Conservation (phyloP, 2,329 filamentous ascomycete genomes). For the Leptographium flavum region DNA sequence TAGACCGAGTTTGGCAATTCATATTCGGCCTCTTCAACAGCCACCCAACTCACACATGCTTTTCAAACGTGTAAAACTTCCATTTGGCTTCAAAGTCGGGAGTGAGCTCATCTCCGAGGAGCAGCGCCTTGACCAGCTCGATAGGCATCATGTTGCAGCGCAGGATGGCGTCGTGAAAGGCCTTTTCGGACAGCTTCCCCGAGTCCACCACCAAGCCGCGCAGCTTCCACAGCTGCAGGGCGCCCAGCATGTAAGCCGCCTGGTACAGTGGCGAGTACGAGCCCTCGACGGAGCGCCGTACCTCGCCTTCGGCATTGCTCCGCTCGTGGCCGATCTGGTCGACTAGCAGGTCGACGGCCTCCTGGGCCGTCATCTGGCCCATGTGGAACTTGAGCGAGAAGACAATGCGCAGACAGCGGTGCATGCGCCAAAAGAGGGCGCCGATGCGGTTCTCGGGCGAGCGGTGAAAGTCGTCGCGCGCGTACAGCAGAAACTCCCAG, state of each 20-base stretch:
- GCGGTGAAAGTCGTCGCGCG: slow-evolving; percentile 33
- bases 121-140: slow-evolving; percentile 35
- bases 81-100: slow-evolving; percentile 31
- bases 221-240: slow-evolving; percentile 38
- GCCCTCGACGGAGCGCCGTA: slow-evolving; percentile 39
- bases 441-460: slow-evolving; percentile 38
- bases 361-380: slow-evolving; percentile 33
- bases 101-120: slow-evolving; percentile 25
- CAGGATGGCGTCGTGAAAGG: slow-evolving; percentile 40
- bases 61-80: slow-evolving; percentile 23
- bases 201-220: slow-evolving; percentile 30
- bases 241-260: slow-evolving; percentile 44
- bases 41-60: too few relatives aligned
- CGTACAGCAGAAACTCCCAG: slow-evolving; percentile 46
- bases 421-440: slow-evolving; percentile 48
- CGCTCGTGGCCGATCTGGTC: slow-evolving; percentile 43
- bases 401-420: slow-evolving; percentile 43
- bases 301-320: slow-evolving; percentile 45
- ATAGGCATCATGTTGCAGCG: slow-evolving; percentile 37
- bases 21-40: too few relatives aligned
- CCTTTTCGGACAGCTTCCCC: slow-evolving; percentile 29
- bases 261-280: slow-evolving; percentile 45
- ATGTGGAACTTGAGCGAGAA: slow-evolving; percentile 46
- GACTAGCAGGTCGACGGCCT: slow-evolving; percentile 43
- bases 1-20: too few relatives aligned